These are phyloP conservation scores for Penicillium argentinense DNA, from an alignment of 495 filamentous ascomycete species.

Conservation along the genomic window DNA sequence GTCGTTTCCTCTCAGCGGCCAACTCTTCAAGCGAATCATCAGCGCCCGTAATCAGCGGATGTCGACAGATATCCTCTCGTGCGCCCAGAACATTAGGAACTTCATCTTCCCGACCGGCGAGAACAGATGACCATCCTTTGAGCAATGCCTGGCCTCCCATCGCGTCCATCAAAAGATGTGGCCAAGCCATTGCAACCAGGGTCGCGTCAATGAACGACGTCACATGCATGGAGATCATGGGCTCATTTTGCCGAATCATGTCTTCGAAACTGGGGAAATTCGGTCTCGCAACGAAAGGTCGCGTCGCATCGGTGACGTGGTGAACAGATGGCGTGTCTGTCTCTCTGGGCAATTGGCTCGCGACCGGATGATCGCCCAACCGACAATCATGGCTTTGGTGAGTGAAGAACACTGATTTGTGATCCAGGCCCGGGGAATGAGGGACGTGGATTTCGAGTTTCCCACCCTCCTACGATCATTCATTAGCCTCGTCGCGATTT, in stretches of 20 bases:
- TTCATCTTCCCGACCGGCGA: constrained; percentile 18
- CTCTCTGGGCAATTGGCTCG: constrained; percentile 23
- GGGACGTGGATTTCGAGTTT: constrained; percentile 42
- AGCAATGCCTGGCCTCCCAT: constrained; percentile 31
- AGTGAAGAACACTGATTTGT: constrained; percentile 31
- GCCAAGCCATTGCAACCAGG: constrained; percentile 43
- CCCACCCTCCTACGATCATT: constrained; percentile 14
- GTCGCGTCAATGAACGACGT: constrained; percentile 50
- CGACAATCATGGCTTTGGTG: constrained; percentile 29
- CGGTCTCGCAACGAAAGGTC: constrained; percentile 12
- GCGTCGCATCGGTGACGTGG: constrained; percentile 1
- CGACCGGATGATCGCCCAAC: constrained; percentile 33
- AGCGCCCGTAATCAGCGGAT: background rate
- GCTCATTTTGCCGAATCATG: constrained; percentile 38
- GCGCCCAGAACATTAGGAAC: constrained; percentile 19
- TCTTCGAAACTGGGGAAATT: constrained; percentile 33
- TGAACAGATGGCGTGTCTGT: constrained; percentile 13
- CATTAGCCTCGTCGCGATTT: background rate
- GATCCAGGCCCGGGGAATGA: constrained; percentile 20
- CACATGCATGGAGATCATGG: constrained; percentile 48
- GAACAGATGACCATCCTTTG: constrained; percentile 16
- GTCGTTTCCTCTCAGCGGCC: constrained; percentile 2
- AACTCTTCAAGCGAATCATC: constrained; percentile 1
- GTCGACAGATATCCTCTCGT: constrained; percentile 12
- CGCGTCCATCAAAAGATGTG: constrained; percentile 50